These are phyloP conservation scores for Schoenoplectus triqueter DNA, from an alignment of 202 grass and related monocot species.

Conservation along the genomic window DNA sequence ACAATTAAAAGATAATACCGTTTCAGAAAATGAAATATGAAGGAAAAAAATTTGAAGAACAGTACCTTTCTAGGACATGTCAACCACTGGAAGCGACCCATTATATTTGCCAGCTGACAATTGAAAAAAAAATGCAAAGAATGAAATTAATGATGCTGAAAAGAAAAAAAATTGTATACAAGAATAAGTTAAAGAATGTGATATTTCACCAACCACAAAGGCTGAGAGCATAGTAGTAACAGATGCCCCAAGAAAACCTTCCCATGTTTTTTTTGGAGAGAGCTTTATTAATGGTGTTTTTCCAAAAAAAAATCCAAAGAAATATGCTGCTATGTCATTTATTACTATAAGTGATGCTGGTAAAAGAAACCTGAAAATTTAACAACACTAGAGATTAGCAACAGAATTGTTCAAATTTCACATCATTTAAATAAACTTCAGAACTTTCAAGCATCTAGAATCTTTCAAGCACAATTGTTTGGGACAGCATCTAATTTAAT, in stretches of 20 bases:
- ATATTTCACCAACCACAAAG: slow-evolving; percentile 68
- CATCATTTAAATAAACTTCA: not conserved
- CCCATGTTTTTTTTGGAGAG: slow-evolving; percentile 94
- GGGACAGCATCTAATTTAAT: not conserved
- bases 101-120: slow-evolving; percentile 78
- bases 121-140: slow-evolving; percentile 30
- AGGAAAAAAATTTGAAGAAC: not conserved
- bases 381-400: slow-evolving; percentile 31
- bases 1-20: slow-evolving; percentile 15
- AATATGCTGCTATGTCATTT: slow-evolving; percentile 91
- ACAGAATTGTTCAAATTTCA: slow-evolving; percentile 33
- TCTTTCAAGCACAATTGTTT: slow-evolving; percentile 2
- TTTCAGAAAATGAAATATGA: slow-evolving; percentile 19
- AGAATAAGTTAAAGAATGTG: not conserved
- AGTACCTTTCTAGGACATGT: slow-evolving; percentile 88
- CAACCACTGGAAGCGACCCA: slow-evolving; percentile 81
- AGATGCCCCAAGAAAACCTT: slow-evolving; percentile 88
- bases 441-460: not conserved
- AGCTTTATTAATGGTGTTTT: slow-evolving; percentile 91
- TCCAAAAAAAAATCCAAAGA: slow-evolving; percentile 95
- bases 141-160: slow-evolving; percentile 15
- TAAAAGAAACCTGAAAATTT: slow-evolving; percentile 71
- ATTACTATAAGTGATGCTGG: slow-evolving; percentile 87
- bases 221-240: slow-evolving; percentile 78
- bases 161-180: slow-evolving; percentile 16